A percentile compares a stretch with the other conserved stretches of the same genome.
Evolutionary conservation across 1,284 basidiomycete species (phyloP).

Genomic region (Boletus semigastroideus): DNA sequence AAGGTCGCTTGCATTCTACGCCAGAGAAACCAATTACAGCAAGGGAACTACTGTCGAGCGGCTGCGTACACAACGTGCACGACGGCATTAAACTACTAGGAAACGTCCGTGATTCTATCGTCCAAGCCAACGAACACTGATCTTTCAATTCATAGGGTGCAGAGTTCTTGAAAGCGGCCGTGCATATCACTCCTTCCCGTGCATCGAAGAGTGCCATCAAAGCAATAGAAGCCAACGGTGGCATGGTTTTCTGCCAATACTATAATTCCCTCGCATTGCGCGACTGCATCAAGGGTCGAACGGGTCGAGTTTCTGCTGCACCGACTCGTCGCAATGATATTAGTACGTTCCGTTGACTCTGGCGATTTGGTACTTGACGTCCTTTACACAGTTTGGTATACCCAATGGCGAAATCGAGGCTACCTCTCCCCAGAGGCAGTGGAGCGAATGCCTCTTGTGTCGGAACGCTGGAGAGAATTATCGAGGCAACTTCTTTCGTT

Average conservation of each 20-base stretch:
- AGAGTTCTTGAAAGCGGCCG: constrained; percentile 64
- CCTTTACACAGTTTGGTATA: constrained; percentile 65
- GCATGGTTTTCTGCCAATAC: constrained; percentile 87
- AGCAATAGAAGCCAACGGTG: constrained; percentile 82
- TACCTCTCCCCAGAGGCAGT: constrained; percentile 66
- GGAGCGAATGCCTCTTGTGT: constrained; percentile 57
- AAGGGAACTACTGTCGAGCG: constrained; percentile 78
- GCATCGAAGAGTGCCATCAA: constrained; percentile 86
- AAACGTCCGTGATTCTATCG: constrained; percentile 50
- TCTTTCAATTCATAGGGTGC: constrained; percentile 49
- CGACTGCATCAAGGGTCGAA: constrained; percentile 75
- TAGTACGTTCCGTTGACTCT: constrained; percentile 45
- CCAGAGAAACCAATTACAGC: constrained; percentile 88
- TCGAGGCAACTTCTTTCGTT: constrained; percentile 60
- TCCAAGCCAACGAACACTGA: constrained; percentile 1
- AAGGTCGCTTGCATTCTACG: constrained; percentile 77
- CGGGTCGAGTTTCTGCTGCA: constrained; percentile 68
- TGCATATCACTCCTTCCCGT: constrained; percentile 83
- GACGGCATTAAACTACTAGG: constrained; percentile 93
- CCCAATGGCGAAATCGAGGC: constrained; percentile 69
- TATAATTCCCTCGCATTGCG: constrained; percentile 86
- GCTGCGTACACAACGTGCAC: constrained; percentile 85
- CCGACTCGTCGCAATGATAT: constrained; percentile 87
- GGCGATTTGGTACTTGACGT: constrained; percentile 3
- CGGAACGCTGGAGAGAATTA: constrained; percentile 66